Evolutionary conservation across 495 filamentous ascomycete genomes (phyloP).

Genomic region (Talaromyces stipitatus): DNA sequence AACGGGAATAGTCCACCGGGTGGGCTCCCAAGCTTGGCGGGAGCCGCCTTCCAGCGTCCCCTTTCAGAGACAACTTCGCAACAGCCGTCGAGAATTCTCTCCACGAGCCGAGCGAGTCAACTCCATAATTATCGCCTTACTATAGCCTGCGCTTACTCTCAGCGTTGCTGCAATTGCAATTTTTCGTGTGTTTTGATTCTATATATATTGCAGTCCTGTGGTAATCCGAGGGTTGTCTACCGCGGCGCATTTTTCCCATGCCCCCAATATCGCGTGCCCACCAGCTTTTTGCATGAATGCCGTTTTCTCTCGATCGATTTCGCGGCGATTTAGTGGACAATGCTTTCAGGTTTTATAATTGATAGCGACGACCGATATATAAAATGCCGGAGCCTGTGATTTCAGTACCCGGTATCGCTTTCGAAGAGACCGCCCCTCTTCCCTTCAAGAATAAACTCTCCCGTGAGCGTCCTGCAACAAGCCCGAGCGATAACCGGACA

Average conservation of each 20-base stretch:
- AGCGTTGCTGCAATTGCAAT: background rate
- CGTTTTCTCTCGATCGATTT: background rate
- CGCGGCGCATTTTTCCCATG: background rate
- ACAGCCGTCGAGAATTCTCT: too few relatives aligned
- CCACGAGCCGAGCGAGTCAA: background rate
- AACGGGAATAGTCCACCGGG: background rate
- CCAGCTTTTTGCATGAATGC: background rate
- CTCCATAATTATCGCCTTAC: background rate
- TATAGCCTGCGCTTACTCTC: background rate
- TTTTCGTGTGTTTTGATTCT: background rate
- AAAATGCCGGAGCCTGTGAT: conserved; percentile 3
- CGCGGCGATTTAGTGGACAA: background rate
- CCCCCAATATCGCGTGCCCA: background rate
- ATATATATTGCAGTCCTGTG: background rate
- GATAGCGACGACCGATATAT: background rate
- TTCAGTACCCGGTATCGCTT: conserved; percentile 8
- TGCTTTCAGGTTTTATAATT: background rate
- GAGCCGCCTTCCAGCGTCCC: background rate
- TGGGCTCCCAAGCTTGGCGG: too few relatives aligned
- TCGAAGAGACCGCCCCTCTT: conserved; percentile 18
- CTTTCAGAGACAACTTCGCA: background rate
- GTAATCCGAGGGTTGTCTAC: background rate
- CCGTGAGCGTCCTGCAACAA: background rate
- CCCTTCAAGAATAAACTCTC: background rate
- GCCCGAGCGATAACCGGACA: background rate